Evolutionary conservation across 2,329 filamentous ascomycete genomes (phyloP).

Genomic region (Fusarium nelsonii): DNA sequence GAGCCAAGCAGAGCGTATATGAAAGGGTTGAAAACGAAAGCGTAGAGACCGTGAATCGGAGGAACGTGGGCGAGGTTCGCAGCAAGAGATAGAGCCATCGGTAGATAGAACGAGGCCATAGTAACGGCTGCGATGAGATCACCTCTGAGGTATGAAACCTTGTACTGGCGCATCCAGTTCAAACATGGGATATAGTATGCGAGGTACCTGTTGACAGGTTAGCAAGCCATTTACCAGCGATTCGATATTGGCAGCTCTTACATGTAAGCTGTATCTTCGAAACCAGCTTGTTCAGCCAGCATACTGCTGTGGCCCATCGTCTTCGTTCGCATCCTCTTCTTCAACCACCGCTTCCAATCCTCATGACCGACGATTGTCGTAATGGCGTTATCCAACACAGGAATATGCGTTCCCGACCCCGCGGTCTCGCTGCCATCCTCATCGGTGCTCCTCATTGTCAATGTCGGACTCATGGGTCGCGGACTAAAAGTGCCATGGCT

Average conservation of each 20-base stretch:
- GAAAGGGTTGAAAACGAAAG: slow-evolving; percentile 92
- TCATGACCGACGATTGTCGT: slow-evolving; percentile 56
- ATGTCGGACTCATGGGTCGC: slow-evolving; percentile 64
- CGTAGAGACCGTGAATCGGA: slow-evolving; percentile 92
- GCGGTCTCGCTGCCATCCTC: slow-evolving; percentile 52
- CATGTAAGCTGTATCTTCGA: slow-evolving; percentile 81
- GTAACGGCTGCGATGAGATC: slow-evolving; percentile 91
- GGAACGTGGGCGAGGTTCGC: slow-evolving; percentile 93
- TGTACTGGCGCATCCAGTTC: slow-evolving; percentile 91
- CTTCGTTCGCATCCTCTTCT: slow-evolving; percentile 66
- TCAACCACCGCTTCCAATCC: slow-evolving; percentile 65
- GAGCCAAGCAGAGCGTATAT: slow-evolving; percentile 93
- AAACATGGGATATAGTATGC: slow-evolving; percentile 93
- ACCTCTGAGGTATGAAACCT: slow-evolving; percentile 82
- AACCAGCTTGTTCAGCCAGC: slow-evolving; percentile 78
- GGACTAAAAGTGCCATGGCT: slow-evolving; percentile 84
- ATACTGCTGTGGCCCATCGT: slow-evolving; percentile 80
- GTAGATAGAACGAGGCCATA: slow-evolving; percentile 98
- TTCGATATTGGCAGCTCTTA: slow-evolving; percentile 56
- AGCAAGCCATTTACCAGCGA: slow-evolving; percentile 3
- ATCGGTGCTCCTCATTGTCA: slow-evolving; percentile 51
- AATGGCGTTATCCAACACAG: slow-evolving; percentile 56
- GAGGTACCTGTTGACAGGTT: slow-evolving; percentile 73
- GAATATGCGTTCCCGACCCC: slow-evolving; percentile 51
- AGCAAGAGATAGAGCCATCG: slow-evolving; percentile 94